These are phyloP conservation scores for Tubosaeta sp. DNA, from an alignment of 768 basidiomycete species.

Conservation along the genomic window DNA sequence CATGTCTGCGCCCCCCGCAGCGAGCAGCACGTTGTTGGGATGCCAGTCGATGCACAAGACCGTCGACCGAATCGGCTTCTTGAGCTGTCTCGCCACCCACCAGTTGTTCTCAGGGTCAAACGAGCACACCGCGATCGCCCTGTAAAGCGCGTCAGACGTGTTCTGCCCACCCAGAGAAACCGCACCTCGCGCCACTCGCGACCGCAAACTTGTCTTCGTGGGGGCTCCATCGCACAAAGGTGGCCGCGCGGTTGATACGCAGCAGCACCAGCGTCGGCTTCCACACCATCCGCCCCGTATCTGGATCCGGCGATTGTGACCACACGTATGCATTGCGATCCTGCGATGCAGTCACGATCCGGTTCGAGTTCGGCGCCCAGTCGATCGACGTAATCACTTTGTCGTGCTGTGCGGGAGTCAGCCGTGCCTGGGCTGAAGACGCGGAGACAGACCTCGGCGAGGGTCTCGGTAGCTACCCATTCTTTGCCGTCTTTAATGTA, in stretches of 20 bases:
- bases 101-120: conserved; percentile 98
- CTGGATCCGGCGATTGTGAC: conserved; percentile 74
- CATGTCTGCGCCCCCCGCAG: conserved; percentile 96
- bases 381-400: conserved; percentile 97
- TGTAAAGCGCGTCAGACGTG: conserved; percentile 22
- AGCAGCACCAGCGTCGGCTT: conserved; percentile 96
- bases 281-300: conserved; percentile 73
- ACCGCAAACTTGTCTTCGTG: conserved; percentile 99
- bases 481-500: conserved; percentile 60
- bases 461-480: conserved; percentile 69
- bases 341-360: conserved; percentile 98
- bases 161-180: neutral
- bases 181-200: conserved; percentile 87
- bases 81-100: conserved; percentile 97
- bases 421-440: neutral
- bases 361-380: conserved; percentile 96
- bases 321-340: conserved; percentile 99
- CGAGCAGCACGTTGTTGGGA: conserved; percentile 96
- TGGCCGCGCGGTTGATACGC: conserved; percentile 93
- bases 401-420: conserved; percentile 62
- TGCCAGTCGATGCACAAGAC: conserved; percentile 97
- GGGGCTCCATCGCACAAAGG: conserved; percentile 93
- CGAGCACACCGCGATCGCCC: conserved; percentile 93
- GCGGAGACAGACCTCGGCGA: conserved; percentile 65
- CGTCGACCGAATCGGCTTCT: conserved; percentile 96